Evolutionary conservation across 106 monocot genomes (phyloP).

Genomic region (Agapanthus africanus): DNA sequence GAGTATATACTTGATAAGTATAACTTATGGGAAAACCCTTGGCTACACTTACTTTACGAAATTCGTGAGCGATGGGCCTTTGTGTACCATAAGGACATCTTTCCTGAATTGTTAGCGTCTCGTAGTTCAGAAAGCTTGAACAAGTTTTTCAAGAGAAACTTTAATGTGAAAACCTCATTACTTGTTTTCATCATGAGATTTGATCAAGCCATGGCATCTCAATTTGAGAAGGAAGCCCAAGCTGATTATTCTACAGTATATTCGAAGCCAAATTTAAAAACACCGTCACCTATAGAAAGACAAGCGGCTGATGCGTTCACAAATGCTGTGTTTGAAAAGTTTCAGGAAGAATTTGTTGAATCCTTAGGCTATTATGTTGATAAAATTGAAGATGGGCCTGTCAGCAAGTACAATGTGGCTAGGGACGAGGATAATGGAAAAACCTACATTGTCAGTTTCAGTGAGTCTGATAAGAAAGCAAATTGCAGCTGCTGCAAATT

Average conservation of each 20-base stretch:
- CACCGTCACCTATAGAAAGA: slow-evolving; percentile 79
- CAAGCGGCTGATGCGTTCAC: slow-evolving; percentile 78
- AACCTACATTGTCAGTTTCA: slow-evolving; percentile 34
- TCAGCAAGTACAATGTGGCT: slow-evolving; percentile 58
- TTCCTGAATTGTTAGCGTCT: slow-evolving; percentile 48
- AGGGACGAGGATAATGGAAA: slow-evolving; percentile 57
- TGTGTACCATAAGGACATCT: slow-evolving; percentile 50
- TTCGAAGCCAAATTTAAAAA: slow-evolving; percentile 54
- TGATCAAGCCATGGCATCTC: slow-evolving; percentile 55
- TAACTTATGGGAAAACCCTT: slow-evolving; percentile 76
- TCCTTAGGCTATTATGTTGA: slow-evolving; percentile 76
- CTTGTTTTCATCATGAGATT: slow-evolving; percentile 53
- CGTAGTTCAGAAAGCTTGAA: slow-evolving; percentile 72
- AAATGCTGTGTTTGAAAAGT: slow-evolving; percentile 69
- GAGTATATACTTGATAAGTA: slow-evolving; percentile 56
- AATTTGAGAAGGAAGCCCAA: slow-evolving; percentile 68
- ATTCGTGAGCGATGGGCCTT: slow-evolving; percentile 51
- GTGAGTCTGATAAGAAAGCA: slow-evolving; percentile 41
- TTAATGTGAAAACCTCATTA: slow-evolving; percentile 61
- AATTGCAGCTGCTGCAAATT: slow-evolving; percentile 79
- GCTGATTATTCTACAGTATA: slow-evolving; percentile 59
- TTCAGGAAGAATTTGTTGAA: slow-evolving; percentile 89
- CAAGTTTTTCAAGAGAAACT: slow-evolving; percentile 83
- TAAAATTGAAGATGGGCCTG: slow-evolving; percentile 53
- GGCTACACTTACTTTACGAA: slow-evolving; percentile 57